These are phyloP conservation scores for Pythium volutum DNA, from an alignment of 352 stramenopile genomes.

Conservation along the genomic window DNA sequence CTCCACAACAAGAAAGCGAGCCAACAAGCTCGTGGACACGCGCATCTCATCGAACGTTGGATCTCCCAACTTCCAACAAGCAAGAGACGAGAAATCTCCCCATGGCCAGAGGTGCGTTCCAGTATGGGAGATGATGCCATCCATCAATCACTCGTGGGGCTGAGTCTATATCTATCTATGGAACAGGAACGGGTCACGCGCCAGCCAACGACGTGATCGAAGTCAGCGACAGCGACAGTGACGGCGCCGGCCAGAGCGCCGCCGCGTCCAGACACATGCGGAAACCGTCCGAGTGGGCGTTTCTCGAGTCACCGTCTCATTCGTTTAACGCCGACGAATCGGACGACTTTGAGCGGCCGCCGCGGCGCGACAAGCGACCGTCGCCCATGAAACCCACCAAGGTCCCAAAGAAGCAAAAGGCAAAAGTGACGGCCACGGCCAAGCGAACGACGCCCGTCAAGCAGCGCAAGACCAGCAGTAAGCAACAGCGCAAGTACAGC, in stretches of 20 bases:
- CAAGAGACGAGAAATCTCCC: background rate
- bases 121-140: background rate
- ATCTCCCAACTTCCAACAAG: background rate
- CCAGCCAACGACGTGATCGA: constrained; percentile 16
- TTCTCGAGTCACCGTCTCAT: constrained; percentile 16
- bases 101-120: constrained; percentile 12
- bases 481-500: constrained; percentile 2
- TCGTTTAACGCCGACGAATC: constrained; percentile 17
- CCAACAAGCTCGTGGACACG: background rate
- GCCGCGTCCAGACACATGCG: constrained; percentile 9
- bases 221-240: constrained; percentile 22
- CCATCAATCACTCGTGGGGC: background rate
- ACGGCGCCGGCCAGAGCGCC: background rate
- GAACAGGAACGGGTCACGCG: constrained; percentile 5
- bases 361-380: background rate
- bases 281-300: constrained; percentile 19
- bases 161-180: background rate
- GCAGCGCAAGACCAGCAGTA: constrained; percentile 4
- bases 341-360: constrained; percentile 18
- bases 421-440: background rate
- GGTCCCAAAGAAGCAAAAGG: background rate
- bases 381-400: constrained; percentile 7
- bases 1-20: constrained; percentile 1
- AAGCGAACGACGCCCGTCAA: background rate
- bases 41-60: background rate